Evolutionary conservation across 164 flowering plant species (phyloP).

Genomic region (Houttuynia cordata): DNA sequence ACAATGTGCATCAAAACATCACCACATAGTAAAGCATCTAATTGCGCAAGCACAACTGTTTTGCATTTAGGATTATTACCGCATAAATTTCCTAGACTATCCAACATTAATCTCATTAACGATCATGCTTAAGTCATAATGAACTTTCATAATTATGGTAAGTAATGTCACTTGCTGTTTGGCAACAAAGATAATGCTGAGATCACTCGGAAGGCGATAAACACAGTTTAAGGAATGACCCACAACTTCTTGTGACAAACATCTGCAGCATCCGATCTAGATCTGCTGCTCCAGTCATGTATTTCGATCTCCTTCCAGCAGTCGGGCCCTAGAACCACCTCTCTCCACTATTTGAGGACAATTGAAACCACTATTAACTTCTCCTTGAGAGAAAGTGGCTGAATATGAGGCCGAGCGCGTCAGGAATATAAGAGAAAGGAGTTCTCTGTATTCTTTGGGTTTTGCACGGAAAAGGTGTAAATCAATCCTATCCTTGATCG

Average conservation of each 20-base stretch:
- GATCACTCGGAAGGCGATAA: conserved; percentile 29
- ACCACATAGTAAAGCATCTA: too few relatives aligned
- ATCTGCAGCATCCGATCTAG: conserved; percentile 47
- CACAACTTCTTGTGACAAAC: conserved; percentile 48
- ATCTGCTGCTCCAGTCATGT: conserved; percentile 61
- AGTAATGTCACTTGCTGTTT: conserved; percentile 38
- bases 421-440: too few relatives aligned
- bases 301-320: conserved; percentile 96
- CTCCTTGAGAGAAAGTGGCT: conserved; percentile 56
- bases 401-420: conserved; percentile 70
- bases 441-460: conserved; percentile 54
- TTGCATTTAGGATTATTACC: too few relatives aligned
- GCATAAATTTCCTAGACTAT: too few relatives aligned
- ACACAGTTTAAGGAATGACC: conserved; percentile 46
- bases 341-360: conserved; percentile 78
- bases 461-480: conserved; percentile 42
- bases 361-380: conserved; percentile 57
- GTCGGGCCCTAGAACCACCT: conserved; percentile 62
- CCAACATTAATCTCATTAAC: too few relatives aligned
- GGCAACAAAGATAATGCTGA: conserved; percentile 42
- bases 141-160: too few relatives aligned
- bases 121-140: too few relatives aligned
- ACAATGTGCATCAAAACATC: too few relatives aligned
- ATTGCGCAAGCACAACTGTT: too few relatives aligned
- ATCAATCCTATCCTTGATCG: not conserved